Evolutionary conservation across 495 filamentous ascomycete genomes (phyloP).

Genomic region (Tuber microsphaerosporum): DNA sequence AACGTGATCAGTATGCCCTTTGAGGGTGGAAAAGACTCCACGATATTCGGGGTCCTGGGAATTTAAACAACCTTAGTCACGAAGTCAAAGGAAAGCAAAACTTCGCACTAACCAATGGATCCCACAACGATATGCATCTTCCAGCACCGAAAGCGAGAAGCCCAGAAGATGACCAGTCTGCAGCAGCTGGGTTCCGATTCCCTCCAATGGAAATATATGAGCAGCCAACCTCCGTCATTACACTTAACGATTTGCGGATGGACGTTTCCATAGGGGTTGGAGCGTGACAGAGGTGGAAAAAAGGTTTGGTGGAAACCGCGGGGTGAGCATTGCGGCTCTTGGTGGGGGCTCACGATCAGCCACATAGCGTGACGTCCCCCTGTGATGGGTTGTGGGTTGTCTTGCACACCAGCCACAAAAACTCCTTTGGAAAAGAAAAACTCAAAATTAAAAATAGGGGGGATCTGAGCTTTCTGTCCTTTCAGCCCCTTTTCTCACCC

Average conservation of each 20-base stretch:
- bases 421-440: background rate
- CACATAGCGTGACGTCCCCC: background rate
- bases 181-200: conserved; percentile 79
- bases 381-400: background rate
- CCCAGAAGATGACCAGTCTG: conserved; percentile 75
- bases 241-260: background rate
- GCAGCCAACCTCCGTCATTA: conserved; percentile 29
- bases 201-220: conserved; percentile 77
- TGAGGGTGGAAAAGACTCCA: conserved; percentile 64
- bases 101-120: conserved; percentile 59
- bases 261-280: background rate
- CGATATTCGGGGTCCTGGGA: conserved; percentile 48
- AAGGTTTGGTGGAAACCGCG: conserved; percentile 8
- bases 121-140: conserved; percentile 81
- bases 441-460: background rate
- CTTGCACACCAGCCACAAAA: background rate
- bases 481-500: background rate
- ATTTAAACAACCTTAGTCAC: conserved; percentile 25
- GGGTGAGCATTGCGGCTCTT: conserved; percentile 11
- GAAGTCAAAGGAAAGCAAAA: conserved; percentile 1
- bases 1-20: conserved; percentile 73
- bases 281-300: conserved; percentile 3
- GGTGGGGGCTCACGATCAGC: background rate
- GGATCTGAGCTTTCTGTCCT: background rate
- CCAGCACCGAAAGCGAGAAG: conserved; percentile 85